A percentile compares a stretch with the other conserved stretches of the same genome.
Evolutionary conservation across 2,329 filamentous ascomycete genomes (phyloP).

Genomic region (Pseudogymnoascus sp.): DNA sequence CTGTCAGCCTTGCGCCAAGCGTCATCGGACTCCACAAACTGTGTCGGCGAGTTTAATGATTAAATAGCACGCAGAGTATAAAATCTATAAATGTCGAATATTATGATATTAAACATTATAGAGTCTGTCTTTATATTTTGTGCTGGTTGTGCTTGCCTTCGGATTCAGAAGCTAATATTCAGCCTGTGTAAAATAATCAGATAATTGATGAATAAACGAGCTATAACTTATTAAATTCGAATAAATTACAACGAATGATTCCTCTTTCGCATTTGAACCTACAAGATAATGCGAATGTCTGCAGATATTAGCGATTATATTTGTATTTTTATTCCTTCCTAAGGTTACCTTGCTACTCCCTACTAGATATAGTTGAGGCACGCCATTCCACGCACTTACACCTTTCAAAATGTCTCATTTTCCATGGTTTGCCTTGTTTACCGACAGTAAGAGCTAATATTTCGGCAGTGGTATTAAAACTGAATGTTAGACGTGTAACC

Average conservation of each 20-base stretch:
- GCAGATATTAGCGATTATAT: neutral
- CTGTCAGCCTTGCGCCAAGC: constrained; percentile 3
- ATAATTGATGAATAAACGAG: neutral
- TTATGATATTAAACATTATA: neutral
- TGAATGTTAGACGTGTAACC: neutral
- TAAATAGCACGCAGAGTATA: neutral
- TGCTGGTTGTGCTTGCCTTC: neutral
- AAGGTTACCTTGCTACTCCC: no score
- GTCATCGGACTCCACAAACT: neutral
- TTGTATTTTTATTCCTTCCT: no score
- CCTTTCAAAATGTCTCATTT: no score
- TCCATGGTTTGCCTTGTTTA: no score
- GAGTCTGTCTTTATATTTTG: neutral
- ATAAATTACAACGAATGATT: neutral
- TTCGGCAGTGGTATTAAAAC: neutral
- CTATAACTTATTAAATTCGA: neutral
- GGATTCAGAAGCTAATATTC: neutral
- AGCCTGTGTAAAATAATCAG: neutral
- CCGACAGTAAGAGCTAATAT: no score
- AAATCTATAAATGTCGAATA: neutral
- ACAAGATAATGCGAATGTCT: neutral
- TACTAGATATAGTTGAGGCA: no score
- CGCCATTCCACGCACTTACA: no score
- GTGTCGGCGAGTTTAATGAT: neutral
- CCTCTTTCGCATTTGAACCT: neutral